Evolutionary conservation across 2,329 filamentous ascomycete genomes (phyloP).

Genomic region (Clonostachys sp.): DNA sequence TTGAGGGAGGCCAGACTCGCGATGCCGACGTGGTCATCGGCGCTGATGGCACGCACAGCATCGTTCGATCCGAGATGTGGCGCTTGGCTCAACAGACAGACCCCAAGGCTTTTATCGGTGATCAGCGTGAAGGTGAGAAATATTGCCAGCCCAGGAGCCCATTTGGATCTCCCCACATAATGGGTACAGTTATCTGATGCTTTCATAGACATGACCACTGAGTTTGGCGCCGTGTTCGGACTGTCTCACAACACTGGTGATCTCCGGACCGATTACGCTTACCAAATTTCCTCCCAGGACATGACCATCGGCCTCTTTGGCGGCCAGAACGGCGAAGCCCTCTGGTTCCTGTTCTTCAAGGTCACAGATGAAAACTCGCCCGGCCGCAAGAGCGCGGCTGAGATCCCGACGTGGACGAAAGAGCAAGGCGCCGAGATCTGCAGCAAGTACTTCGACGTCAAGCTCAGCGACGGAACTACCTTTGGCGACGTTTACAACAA

Average conservation of each 20-base stretch:
- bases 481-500: conserved; percentile 1
- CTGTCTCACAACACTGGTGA: background rate
- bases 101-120: too few relatives aligned
- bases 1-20: background rate
- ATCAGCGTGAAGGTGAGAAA: too few relatives aligned
- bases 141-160: too few relatives aligned
- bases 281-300: background rate
- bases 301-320: background rate
- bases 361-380: background rate
- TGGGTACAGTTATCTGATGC: too few relatives aligned
- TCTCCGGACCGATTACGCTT: background rate
- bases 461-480: background rate
- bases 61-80: conserved; percentile 2
- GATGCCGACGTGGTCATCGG: conserved; percentile 1
- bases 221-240: background rate
- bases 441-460: background rate
- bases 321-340: background rate
- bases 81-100: background rate
- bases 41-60: conserved; percentile 2
- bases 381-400: background rate
- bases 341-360: conserved; percentile 1
- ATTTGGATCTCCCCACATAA: too few relatives aligned
- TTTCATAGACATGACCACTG: background rate
- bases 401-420: background rate
- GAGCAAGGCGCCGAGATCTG: background rate